Evolutionary conservation across 306 rosid genomes (phyloP), one percentile per base, ranked within the genome.

Genomic region (Prunus davidiana): DNA sequence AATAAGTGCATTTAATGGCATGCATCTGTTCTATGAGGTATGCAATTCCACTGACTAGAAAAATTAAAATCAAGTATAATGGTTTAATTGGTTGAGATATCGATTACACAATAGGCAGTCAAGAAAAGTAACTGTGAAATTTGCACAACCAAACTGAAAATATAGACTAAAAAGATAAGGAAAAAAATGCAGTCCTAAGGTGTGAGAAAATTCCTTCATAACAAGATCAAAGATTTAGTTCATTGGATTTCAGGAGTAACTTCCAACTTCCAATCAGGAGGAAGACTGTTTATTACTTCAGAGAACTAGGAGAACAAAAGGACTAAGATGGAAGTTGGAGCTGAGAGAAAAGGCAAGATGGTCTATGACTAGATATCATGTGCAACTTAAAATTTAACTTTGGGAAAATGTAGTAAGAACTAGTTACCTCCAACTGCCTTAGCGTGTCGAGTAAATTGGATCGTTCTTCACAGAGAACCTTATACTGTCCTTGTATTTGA

Each of bases 351-450:
- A 19, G 6, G 18, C n/a, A 8, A 51, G 18, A 15, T 16, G 56
- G 19, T 15, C 56, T 51, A 51, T 15, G 8, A 15, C 19, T 28
- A 64, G 30, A 58, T 58, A 28, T 64, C 12, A 30, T 64, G 24
- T 64, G 68, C 24, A 28, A 28, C 50, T 19, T 9, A 10, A n/a
- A 34, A n/a, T 69, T 10, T 10, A 32, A 32, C 74, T 50, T 22
- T 38, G 57, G 51, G 24, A 76, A 72, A 72, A 58, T 15, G 68
- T 25, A 28, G 3, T 2, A 50, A 52, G 55, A 13, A 12, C 20
- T 5, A 80, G 50, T 84, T 89, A 92, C 99, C 99, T 95, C 97
- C 76, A 95, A 79, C 68, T 92, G 97, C 75, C 96, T 85, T 74
- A 95, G 79, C 14, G 97, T 91, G 84, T 89, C 93, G 41, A 95